Evolutionary conservation across 257 asterid genomes (phyloP), one percentile per base, ranked within the genome.

Genomic region (Rehmannia glutinosa): DNA sequence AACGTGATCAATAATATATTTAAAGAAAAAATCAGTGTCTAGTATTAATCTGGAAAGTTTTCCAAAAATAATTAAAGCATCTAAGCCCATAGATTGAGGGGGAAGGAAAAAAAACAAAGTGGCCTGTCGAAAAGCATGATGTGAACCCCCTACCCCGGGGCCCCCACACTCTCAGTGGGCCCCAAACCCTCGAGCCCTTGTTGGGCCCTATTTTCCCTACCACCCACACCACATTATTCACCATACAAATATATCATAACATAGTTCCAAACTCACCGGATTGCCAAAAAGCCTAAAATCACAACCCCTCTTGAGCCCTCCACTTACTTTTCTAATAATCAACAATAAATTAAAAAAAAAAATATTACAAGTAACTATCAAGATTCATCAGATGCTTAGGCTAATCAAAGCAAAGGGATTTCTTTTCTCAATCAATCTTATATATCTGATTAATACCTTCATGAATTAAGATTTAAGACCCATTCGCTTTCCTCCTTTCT

Each of bases 211-310:
- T 46, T 42, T 25, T n/a, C 68, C 38, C 63, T 68, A 59, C 64
- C 61, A 46, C 57, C 60, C 23, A 35, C 1, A 27, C 41, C 52
- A 24, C 23, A 64, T 19, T 24, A 49, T 20, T 58, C 71, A 36
- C 68, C 45, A 39, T 9, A 39, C 45, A 39, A 8, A 32, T 23
- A 45, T 13, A 72, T 4, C n/a, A n/a, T n/a, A n/a, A 54, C 63
- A 69, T 49, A 59, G 47, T 69, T 75, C 77, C 79, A 69, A 73
- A 76, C 67, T 73, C 79, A 21, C 20, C 28, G 77, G 73, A 49
- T 24, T 46, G n/a, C n/a, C n/a, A n/a, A n/a, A n/a, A n/a, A n/a
- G 62, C 68, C 15, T 43, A 19, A 9, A 1, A 11, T 62, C 33
- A 60, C 51, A 6, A 0, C 11, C 66, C 13, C 7, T 33, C 15